Evolutionary conservation across 1,139 yeast genomes (phyloP), one percentile per base, ranked within the genome.

Genomic region (Pichia inconspicua): DNA sequence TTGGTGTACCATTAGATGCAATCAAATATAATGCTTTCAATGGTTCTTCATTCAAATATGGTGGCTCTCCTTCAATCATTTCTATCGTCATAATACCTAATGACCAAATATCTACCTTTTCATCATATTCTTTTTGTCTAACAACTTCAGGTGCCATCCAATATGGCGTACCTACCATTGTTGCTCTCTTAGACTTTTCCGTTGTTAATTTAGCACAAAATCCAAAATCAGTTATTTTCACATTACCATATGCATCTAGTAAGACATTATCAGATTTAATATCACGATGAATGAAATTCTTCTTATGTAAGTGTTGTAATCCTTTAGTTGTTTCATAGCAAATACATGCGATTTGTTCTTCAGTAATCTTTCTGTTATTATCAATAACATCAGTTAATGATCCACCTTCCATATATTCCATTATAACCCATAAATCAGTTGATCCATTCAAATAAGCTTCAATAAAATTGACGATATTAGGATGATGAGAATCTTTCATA

Each of bases 141-240:
- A 92, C 97, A 44, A 92, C 97, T 68, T 92, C 98, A 4, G 98
- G 98, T 0, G 98, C 98, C 98, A 92, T 92, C 98, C 98, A 92
- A 66, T 92, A 92, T 12, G 98, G 98, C 0, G 98, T 92, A 38
- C 98, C 98, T 5, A 90, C 98, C 97, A 92, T 89, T 0, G 98
- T 92, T 10, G 97, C 97, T 55, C 98, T 78, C 67, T 92, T 92
- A 55, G 84, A 84, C 68, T 94, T 80, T 64, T 88, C 92, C 55
- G 87, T 95, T 2, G 97, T 92, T 58, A 92, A 74, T 66, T 89
- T 89, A 27, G 98, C 98, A 70, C 98, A 92, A 71, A 92, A 92
- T 0, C 98, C 98, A 68, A 92, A 92, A 70, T 92, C 98, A 4
- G 98, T 92, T 53, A 92, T 88, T 69, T 92, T 92, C 47, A 92